Evolutionary conservation across 805 yeast species (phyloP), one percentile per base, ranked within the genome.

Genomic region (Tetrapisispora fleetii): DNA sequence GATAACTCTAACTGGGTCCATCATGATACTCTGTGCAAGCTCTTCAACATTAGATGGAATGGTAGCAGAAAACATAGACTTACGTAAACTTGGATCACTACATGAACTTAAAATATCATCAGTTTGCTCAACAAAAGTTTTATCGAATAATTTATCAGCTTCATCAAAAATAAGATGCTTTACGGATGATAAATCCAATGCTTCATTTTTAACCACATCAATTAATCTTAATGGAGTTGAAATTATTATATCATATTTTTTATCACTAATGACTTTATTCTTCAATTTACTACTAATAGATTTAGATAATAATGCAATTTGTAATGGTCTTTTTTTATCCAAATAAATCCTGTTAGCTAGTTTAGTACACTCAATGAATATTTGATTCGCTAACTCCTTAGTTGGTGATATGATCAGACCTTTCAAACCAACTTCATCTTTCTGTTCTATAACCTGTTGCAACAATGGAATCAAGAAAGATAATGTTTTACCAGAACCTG

Each of bases 401-500:
- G 99, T 93, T 30, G 99, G 99, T 0, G 97, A 81, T 11, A 93
- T 77, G 9, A 93, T 78, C 46, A 93, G 68, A 0, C 95, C 95
- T 55, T 84, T 73, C 10, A 86, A 71, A 1, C 85, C 85, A 14
- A 53, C 45, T 13, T 56, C 50, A 41, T 60, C 57, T 42, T 53
- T 60, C 30, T 59, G 57, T 27, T 55, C 52, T 16, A 68, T 59
- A 4, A 76, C 63, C 21, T 58, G 56, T 49, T 69, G 68, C 19
- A 93, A 67, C 57, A 91, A 58, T 4, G 99, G 99, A 17, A 89
- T 78, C 49, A 86, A 69, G 62, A 85, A 93, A 30, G 97, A 95
- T 44, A 93, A 71, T 0, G 99, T 93, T 64, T 93, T 93, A 73
- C 99, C 99, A 4, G 97, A 88, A 57, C 99, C 99, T 1, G 99